Evolutionary conservation across 116 monocot genomes (phyloP).

Genomic region (Phalaenopsis hybrid): DNA sequence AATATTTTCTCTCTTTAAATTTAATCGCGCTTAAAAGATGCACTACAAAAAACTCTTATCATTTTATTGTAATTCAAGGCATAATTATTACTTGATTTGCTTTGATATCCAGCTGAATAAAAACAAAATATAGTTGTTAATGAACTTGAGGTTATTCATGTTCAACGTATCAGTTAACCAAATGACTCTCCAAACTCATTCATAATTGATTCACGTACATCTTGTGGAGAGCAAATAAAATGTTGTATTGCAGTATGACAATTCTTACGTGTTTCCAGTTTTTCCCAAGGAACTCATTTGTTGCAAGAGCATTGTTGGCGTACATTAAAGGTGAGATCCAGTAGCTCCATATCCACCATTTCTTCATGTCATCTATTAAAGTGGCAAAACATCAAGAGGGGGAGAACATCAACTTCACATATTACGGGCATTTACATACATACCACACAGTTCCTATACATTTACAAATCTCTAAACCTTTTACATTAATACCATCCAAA

Average conservation of each 20-base stretch:
- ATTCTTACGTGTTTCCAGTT: slow-evolving; percentile 34
- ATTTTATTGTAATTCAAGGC: too few species aligned
- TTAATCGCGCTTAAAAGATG: too few species aligned
- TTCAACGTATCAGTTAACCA: neutral
- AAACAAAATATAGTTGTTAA: too few species aligned
- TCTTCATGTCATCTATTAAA: slow-evolving; percentile 47
- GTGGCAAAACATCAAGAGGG: neutral
- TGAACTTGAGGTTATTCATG: neutral
- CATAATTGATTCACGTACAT: neutral
- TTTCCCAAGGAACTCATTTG: slow-evolving; percentile 56
- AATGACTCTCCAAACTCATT: neutral
- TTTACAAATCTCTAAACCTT: too few species aligned
- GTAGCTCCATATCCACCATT: slow-evolving; percentile 67
- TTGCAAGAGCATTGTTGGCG: slow-evolving; percentile 44
- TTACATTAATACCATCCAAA: too few species aligned
- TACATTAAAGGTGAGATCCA: slow-evolving; percentile 76
- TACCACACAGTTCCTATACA: too few species aligned
- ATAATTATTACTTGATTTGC: too few species aligned
- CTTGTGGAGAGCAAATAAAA: neutral
- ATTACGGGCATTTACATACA: too few species aligned
- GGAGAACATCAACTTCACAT: neutral
- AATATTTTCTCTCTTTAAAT: too few species aligned
- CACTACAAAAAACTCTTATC: too few species aligned
- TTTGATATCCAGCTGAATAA: too few species aligned
- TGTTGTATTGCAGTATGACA: neutral